Percentiles rank a stretch among this genome's conserved stretches.
Evolutionary conservation across 169 alveolate species (phyloP).

Genomic region (Eimeria sp.): DNA sequence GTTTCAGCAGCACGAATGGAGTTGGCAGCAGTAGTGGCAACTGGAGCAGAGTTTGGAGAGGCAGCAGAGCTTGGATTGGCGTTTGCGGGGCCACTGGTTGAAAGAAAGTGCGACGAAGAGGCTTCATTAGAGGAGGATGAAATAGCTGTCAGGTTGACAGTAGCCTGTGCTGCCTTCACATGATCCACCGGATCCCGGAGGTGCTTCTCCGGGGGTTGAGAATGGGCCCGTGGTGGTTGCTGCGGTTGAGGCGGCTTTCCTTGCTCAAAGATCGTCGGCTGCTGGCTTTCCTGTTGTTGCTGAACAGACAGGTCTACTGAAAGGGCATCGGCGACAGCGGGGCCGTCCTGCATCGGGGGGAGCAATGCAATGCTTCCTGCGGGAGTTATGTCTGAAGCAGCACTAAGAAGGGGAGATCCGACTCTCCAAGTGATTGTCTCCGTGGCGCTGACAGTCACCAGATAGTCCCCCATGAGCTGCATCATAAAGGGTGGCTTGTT

Average conservation of each 20-base stretch:
- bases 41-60: background rate
- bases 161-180: background rate
- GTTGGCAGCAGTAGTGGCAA: background rate
- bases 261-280: background rate
- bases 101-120: background rate
- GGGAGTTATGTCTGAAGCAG: conserved; percentile 28
- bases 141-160: background rate
- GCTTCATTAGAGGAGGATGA: background rate
- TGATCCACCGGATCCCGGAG: no score
- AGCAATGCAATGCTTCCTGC: background rate
- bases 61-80: background rate
- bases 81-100: background rate
- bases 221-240: conserved; percentile 26
- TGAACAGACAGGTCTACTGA: background rate
- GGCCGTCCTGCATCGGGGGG: background rate
- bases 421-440: conserved; percentile 77
- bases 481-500: conserved; percentile 68
- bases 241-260: conserved; percentile 37
- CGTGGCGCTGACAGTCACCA: conserved; percentile 75
- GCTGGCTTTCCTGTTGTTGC: background rate
- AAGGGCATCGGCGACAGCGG: background rate
- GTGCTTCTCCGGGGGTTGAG: conserved; percentile 15
- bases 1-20: conserved; percentile 9
- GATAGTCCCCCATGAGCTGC: conserved; percentile 58
- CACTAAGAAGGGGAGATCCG: conserved; percentile 23